A percentile compares a stretch with the other conserved stretches of the same genome.
These are phyloP conservation scores for Penicillium steckii DNA, from an alignment of 495 filamentous ascomycete species.

Conservation along the genomic window DNA sequence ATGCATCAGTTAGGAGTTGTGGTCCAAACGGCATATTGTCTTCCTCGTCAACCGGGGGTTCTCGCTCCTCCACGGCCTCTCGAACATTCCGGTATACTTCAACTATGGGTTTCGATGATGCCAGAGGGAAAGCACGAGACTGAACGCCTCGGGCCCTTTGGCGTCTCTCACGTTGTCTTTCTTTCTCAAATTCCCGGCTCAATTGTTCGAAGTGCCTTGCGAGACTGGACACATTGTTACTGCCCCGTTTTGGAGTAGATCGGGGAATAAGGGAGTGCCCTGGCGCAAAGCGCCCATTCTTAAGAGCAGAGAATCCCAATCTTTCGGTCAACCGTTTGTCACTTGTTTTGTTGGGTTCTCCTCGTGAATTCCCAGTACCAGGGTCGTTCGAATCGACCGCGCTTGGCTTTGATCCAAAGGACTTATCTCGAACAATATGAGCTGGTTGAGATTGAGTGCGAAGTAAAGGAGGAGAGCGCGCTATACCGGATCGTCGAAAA, in stretches of 20 bases:
- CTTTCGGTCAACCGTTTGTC: constrained; percentile 75
- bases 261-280: constrained; percentile 83
- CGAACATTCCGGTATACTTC: constrained; percentile 92
- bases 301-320: constrained; percentile 58
- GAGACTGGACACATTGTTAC: constrained; percentile 78
- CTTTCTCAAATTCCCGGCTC: constrained; percentile 94
- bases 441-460: constrained; percentile 72
- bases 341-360: constrained; percentile 38
- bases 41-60: constrained; percentile 67
- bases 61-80: constrained; percentile 85
- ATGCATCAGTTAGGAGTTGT: constrained; percentile 25
- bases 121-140: constrained; percentile 80
- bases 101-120: constrained; percentile 92
- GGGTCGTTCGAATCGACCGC: constrained; percentile 13
- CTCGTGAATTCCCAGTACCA: constrained; percentile 19
- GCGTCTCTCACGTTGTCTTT: constrained; percentile 79
- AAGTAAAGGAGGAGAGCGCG: constrained; percentile 62
- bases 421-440: constrained; percentile 33
- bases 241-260: constrained; percentile 67
- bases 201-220: constrained; percentile 96
- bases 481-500: constrained; percentile 34
- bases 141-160: constrained; percentile 78
- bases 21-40: constrained; percentile 31
- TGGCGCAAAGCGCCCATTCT: constrained; percentile 55
- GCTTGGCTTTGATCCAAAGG: constrained; percentile 18